Evolutionary conservation across 768 basidiomycete genomes (phyloP), one percentile per base, ranked within the genome.

Genomic region (Kondoa subrosea): DNA sequence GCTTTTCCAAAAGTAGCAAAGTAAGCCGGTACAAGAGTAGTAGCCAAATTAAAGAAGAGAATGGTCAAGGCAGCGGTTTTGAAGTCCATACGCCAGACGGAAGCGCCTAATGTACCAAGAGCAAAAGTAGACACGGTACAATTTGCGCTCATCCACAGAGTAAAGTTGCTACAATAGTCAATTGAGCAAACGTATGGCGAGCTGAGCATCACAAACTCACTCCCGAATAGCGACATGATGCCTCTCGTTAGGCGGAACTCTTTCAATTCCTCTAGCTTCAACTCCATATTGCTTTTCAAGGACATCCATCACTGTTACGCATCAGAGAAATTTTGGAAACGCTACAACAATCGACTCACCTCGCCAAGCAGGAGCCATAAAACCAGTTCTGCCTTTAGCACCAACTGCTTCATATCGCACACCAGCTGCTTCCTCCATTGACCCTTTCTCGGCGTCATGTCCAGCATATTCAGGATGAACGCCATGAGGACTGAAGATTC

Each of bases 1-100:
- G 66, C 64, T 34, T 31, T 40, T 25, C 65, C 71, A 25, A 31
- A 67, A 4, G 56, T 71, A 26, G 57, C 34, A 56, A 68, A 65
- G 32, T 29, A 57, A 40, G 60, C 62, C 1, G 56, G 61, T 25
- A 77, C 74, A 34, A 78, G 63, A 15, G 75, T 76, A 57, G 70
- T 56, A 64, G 77, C 68, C 31, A 77, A 72, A 71, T 80, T 80
- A 74, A 80, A 79, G 75, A 80, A 80, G 70, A 81, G 66, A 73
- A 80, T 78, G 15, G 74, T 73, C 40, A 80, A 72, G 71, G 78
- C 72, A 21, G 78, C 75, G 62, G 79, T 78, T n/a, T 76, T 75
- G 60, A 79, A 71, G n/a, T 76, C 75, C 66, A 80, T 67, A 66
- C 72, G 71, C 71, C 78, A 79, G 34, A 65, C 40, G 2, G 64